Conservation (phyloP, 805 yeast species). For the Metschnikowia proteae region DNA sequence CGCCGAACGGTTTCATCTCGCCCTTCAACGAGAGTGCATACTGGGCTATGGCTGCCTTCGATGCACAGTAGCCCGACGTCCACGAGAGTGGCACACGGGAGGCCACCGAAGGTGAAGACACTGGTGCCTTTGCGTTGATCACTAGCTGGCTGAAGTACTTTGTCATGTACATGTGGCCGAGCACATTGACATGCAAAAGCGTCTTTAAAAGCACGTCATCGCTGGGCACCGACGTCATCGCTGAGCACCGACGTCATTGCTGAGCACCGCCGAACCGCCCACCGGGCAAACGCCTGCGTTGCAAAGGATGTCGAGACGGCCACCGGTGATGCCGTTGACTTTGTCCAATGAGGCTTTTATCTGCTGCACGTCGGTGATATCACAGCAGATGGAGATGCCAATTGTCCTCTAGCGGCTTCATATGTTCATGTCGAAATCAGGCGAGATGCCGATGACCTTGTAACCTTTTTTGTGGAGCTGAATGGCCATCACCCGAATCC, state of each 20-base stretch:
- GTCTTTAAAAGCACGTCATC: slow-evolving; percentile 21
- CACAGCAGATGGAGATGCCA: slow-evolving; percentile 30
- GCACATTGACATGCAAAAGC: slow-evolving; percentile 33
- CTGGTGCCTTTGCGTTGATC: slow-evolving; percentile 30
- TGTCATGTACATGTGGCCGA: slow-evolving; percentile 37
- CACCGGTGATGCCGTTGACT: slow-evolving; percentile 24
- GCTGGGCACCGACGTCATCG: slow-evolving; percentile 33
- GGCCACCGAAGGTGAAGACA: slow-evolving; percentile 38
- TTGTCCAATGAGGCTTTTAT: slow-evolving; percentile 21
- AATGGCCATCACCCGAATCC: slow-evolving; percentile 17
- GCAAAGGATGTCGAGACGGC: slow-evolving; percentile 34
- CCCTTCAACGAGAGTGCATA: slow-evolving; percentile 31
- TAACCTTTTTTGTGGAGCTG: slow-evolving; percentile 31
- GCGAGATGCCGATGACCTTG: slow-evolving; percentile 35
- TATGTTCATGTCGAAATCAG: slow-evolving; percentile 19
- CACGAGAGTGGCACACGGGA: slow-evolving; percentile 31
- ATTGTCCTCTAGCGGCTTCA: slow-evolving; percentile 26
- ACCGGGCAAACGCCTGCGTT: slow-evolving; percentile 36
- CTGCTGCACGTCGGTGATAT: slow-evolving; percentile 27
- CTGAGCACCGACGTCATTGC: no score
- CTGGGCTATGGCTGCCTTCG: slow-evolving; percentile 39
- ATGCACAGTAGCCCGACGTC: slow-evolving; percentile 29
- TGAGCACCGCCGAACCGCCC: slow-evolving; percentile 33
- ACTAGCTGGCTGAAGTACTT: slow-evolving; percentile 30
- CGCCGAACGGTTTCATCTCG: slow-evolving; percentile 38